These are phyloP conservation scores for Platanus orientalis DNA, from an alignment of 164 flowering plant genomes.

Conservation along the genomic window DNA sequence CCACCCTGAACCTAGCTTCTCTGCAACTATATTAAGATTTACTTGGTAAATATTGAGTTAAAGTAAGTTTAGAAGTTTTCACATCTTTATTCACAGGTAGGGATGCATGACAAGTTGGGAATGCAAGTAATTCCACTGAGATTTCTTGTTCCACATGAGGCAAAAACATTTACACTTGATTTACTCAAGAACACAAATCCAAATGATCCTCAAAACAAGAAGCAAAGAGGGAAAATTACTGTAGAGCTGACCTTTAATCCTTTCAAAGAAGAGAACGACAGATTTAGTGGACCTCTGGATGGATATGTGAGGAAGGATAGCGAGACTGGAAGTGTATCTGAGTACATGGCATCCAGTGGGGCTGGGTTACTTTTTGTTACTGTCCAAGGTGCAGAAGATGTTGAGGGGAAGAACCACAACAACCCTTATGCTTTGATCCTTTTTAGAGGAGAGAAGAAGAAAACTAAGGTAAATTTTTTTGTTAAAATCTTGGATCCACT, in stretches of 20 bases:
- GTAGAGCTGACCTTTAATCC: slow-evolving; percentile 51
- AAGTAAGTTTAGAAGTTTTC: not conserved
- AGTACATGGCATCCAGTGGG: slow-evolving; percentile 17
- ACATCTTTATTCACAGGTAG: slow-evolving; percentile 38
- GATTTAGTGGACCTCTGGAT: slow-evolving; percentile 24
- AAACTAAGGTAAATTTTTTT: slow-evolving; percentile 54
- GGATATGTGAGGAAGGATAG: slow-evolving; percentile 19
- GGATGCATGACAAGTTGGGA: slow-evolving; percentile 72
- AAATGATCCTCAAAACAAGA: slow-evolving; percentile 59
- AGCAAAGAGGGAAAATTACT: slow-evolving; percentile 42
- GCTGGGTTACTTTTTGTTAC: slow-evolving; percentile 59
- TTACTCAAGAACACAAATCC: slow-evolving; percentile 51
- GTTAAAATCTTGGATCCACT: not conserved
- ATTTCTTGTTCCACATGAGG: slow-evolving; percentile 46
- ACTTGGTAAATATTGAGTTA: not conserved
- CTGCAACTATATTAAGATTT: too few relatives aligned
- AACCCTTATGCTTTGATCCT: slow-evolving; percentile 57
- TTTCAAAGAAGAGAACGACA: slow-evolving; percentile 46
- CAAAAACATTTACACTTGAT: slow-evolving; percentile 45
- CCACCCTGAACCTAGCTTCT: too few relatives aligned
- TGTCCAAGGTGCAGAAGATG: slow-evolving; percentile 50
- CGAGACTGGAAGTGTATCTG: too few relatives aligned
- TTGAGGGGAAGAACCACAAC: slow-evolving; percentile 63
- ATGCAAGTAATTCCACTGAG: slow-evolving; percentile 66
- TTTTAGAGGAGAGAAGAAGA: slow-evolving; percentile 62